phyloP scores from a whole-genome alignment of 345 rosid species.

The Arabis alpina region DNA sequence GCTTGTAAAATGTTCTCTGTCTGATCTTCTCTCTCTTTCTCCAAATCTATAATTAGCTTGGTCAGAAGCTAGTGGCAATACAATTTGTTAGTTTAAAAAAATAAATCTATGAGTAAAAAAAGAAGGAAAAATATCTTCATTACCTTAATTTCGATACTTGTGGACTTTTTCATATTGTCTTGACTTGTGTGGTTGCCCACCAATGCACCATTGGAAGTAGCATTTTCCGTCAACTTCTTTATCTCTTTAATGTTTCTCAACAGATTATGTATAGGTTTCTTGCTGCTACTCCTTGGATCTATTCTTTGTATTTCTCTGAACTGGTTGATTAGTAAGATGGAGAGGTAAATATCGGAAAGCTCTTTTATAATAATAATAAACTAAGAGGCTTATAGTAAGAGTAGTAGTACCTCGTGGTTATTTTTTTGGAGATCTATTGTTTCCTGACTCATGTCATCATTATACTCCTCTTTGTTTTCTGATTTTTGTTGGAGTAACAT shows the following conservation, averaged over 20 bases:
- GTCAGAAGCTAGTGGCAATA: slow-evolving; percentile 24
- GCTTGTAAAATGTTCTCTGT: slow-evolving; percentile 2
- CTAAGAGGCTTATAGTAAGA: neutral
- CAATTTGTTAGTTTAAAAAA: slow-evolving; percentile 3
- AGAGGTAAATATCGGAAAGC: neutral
- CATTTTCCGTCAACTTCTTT: neutral
- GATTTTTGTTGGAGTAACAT: neutral
- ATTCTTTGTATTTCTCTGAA: neutral
- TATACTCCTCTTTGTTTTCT: slow-evolving; percentile 11
- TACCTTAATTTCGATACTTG: slow-evolving; percentile 12
- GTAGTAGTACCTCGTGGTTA: slow-evolving; percentile 1
- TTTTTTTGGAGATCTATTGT: neutral
- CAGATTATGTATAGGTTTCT: slow-evolving; percentile 22
- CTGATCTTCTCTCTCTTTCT: slow-evolving; percentile 6
- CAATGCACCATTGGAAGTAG: slow-evolving; percentile 13
- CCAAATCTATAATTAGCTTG: slow-evolving; percentile 7
- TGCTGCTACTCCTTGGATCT: neutral
- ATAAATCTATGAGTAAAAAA: slow-evolving; percentile 6
- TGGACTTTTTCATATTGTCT: neutral
- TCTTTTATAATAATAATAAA: neutral
- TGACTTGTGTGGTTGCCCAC: neutral
- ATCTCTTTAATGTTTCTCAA: slow-evolving; percentile 1
- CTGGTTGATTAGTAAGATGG: slow-evolving; percentile 8
- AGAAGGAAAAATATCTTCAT: slow-evolving; percentile 5
- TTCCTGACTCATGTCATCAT: slow-evolving; percentile 11